phyloP scores from a whole-genome alignment of 768 basidiomycete genomes.

The Rhizopogon salebrosus region DNA sequence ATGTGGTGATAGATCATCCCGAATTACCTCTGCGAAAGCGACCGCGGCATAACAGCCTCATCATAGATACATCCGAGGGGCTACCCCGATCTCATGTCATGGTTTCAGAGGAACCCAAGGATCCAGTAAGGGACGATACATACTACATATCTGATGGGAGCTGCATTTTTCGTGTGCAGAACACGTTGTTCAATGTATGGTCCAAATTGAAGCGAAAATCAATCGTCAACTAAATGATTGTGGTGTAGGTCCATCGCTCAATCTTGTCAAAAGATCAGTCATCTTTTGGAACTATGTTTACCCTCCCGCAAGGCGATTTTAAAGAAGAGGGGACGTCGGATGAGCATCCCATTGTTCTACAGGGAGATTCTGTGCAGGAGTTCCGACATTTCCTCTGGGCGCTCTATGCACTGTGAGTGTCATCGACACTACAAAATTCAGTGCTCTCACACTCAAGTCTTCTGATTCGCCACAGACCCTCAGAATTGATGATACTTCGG shows the following conservation, averaged over 20 bases:
- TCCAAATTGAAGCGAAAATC: neutral
- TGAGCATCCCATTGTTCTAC: slow-evolving; percentile 56
- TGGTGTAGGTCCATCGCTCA: slow-evolving; percentile 49
- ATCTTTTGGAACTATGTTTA: slow-evolving; percentile 62
- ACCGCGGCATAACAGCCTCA: slow-evolving; percentile 6
- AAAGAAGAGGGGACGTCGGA: slow-evolving; percentile 57
- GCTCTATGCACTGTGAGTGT: slow-evolving; percentile 65
- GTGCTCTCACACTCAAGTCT: neutral
- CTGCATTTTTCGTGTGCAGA: slow-evolving; percentile 56
- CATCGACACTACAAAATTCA: neutral
- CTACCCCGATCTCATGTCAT: neutral
- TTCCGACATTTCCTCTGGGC: slow-evolving; percentile 74
- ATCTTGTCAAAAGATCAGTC: slow-evolving; percentile 60
- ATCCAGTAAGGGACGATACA: slow-evolving; percentile 35
- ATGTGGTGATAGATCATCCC: slow-evolving; percentile 2
- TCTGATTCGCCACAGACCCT: slow-evolving; percentile 41
- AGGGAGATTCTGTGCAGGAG: slow-evolving; percentile 58
- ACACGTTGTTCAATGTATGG: slow-evolving; percentile 65
- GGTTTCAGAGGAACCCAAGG: slow-evolving; percentile 7
- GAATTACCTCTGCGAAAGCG: slow-evolving; percentile 9
- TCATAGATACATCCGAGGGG: slow-evolving; percentile 4
- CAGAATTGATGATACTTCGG: slow-evolving; percentile 48
- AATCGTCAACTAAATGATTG: slow-evolving; percentile 1
- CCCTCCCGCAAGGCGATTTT: slow-evolving; percentile 52
- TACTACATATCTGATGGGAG: slow-evolving; percentile 70